Evolutionary conservation across 2,329 filamentous ascomycete genomes (phyloP).

Genomic region (Neopestalotiopsis sp.): DNA sequence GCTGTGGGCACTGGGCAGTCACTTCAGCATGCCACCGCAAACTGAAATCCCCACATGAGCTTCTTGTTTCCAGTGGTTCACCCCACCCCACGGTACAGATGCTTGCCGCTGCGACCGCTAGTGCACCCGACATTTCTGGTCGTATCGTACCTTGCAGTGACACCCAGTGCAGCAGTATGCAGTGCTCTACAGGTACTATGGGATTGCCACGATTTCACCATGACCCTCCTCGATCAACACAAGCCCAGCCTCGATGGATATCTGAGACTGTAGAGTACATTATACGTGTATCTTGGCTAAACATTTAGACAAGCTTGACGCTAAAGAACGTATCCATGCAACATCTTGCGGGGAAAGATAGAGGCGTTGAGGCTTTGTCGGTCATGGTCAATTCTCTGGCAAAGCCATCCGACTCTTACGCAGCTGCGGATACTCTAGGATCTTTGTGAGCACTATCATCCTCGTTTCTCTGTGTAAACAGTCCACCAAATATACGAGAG

Average conservation of each 20-base stretch:
- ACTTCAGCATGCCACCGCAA: slow-evolving; percentile 9
- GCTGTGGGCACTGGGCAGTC: slow-evolving; percentile 5
- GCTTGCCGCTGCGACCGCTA: neutral
- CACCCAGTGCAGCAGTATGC: neutral
- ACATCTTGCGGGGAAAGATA: slow-evolving; percentile 1
- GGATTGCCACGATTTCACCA: neutral
- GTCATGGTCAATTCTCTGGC: neutral
- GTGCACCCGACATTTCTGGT: neutral
- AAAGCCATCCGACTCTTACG: slow-evolving; percentile 7
- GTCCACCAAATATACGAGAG: neutral
- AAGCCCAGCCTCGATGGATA: neutral
- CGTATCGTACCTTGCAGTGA: neutral
- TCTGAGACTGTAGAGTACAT: neutral
- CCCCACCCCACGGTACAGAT: neutral
- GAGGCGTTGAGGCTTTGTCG: neutral
- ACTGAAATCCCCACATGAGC: slow-evolving; percentile 1
- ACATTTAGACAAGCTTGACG: too few relatives aligned
- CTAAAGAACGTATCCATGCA: neutral
- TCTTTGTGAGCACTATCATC: neutral
- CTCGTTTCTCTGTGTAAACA: neutral
- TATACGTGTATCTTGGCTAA: too few relatives aligned
- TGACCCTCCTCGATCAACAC: neutral
- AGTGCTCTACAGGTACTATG: neutral
- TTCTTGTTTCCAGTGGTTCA: neutral
- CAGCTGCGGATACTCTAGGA: slow-evolving; percentile 5